Evolutionary conservation across 2,329 filamentous ascomycete genomes (phyloP), one percentile per base, ranked within the genome.

Genomic region (Thielaviopsis punctulata): DNA sequence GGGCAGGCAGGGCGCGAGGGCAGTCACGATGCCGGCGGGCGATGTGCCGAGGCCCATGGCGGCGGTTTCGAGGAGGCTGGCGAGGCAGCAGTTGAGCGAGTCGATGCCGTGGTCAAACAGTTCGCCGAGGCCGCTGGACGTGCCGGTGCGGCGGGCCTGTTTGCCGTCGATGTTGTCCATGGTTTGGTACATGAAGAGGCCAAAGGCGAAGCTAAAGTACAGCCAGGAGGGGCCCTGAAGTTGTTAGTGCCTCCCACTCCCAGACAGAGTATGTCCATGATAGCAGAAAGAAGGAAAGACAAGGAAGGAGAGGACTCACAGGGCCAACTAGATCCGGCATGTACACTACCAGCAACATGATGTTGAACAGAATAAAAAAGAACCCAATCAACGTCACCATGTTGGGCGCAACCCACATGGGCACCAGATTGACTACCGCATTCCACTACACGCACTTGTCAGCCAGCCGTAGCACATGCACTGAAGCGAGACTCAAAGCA

Each of bases 91-190:
- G 70, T 98, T 98, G 57, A 98, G 72, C 24, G 88, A 95, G 68
- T 98, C 92, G 68, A 98, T 96, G 58, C 92, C 92, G 69, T 98
- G 92, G 68, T 98, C 92, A 68, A 98, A 98, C 13, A 98, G 79
- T 68, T 98, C 92, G 59, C 92, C 92, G 23, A 98, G 75, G 1
- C 87, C 87, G 64, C 88, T 95, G 25, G 90, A 96, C 3, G 90
- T 95, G 51, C 90, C 89, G 3, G 92, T 98, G 61, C 92, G 77
- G 58, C 92, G 78, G 54, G 92, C 92, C 71, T 98, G 92, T 69
- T 98, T 98, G 60, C 92, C 92, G 66, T 98, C 92, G 58, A 96
- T 84, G 66, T 98, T 98, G 72, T 98, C 92, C 83, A 98, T 89
- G 13, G 92, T 98, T 60, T 92, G 93, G 68, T 96, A 94, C 86